Evolutionary conservation across 306 rosid species (phyloP).

Genomic region (Gynostemma pentaphyllum): DNA sequence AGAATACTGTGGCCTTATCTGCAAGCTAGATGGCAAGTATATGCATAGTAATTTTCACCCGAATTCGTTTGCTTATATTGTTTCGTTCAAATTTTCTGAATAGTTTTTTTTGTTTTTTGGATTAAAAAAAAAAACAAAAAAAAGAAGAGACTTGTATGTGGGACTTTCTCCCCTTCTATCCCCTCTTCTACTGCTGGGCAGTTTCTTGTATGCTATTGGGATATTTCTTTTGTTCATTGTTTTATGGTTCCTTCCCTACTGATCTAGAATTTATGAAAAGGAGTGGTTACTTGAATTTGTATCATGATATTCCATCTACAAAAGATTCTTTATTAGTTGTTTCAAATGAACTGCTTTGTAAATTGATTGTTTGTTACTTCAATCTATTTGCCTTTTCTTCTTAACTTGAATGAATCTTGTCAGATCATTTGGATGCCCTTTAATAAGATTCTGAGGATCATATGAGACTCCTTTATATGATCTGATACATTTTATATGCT

Average conservation of each 20-base stretch:
- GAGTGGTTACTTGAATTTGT: conserved; percentile 19
- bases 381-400: not conserved
- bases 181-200: not conserved
- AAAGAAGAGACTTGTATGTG: conserved; percentile 51
- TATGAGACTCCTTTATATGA: no score
- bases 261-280: conserved; percentile 16
- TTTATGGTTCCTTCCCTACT: conserved; percentile 7
- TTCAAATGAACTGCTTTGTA: conserved; percentile 8
- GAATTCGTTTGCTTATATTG: conserved; percentile 40
- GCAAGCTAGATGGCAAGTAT: conserved; percentile 29
- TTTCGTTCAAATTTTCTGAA: conserved; percentile 33
- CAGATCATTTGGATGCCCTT: no score
- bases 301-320: conserved; percentile 11
- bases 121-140: conserved; percentile 13
- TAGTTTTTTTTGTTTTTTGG: no score
- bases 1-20: conserved; percentile 16
- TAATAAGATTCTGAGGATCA: no score
- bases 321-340: conserved; percentile 5
- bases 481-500: no score
- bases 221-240: conserved; percentile 10
- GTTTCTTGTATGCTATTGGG: conserved; percentile 23
- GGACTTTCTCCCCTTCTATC: conserved; percentile 5
- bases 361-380: conserved; percentile 3
- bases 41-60: conserved; percentile 37
- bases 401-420: not conserved